These are phyloP conservation scores for Exophiala spinifera DNA, from an alignment of 2,329 filamentous ascomycete species.

Conservation along the genomic window DNA sequence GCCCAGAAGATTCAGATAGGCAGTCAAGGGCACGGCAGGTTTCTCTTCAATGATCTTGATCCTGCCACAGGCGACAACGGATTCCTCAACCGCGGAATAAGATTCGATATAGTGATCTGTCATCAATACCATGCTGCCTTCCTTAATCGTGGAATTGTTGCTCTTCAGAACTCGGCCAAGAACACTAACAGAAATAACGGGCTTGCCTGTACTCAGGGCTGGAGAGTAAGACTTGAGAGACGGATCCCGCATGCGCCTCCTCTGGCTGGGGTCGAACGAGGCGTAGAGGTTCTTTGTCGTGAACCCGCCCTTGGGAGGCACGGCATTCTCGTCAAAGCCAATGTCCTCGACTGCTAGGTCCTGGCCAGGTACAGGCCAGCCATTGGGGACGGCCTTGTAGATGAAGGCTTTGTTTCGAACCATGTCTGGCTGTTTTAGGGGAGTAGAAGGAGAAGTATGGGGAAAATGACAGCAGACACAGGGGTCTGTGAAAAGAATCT, in stretches of 20 bases:
- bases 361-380: slow-evolving; percentile 65
- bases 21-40: slow-evolving; percentile 22
- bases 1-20: slow-evolving; percentile 72
- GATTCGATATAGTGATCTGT: too few relatives aligned
- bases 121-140: slow-evolving; percentile 40
- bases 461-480: too few relatives aligned
- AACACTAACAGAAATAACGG: slow-evolving; percentile 58
- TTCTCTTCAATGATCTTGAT: too few relatives aligned
- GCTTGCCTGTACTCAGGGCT: slow-evolving; percentile 59
- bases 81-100: too few relatives aligned
- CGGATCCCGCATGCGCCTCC: slow-evolving; percentile 70
- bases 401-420: slow-evolving; percentile 68
- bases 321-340: slow-evolving; percentile 38
- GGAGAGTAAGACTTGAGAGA: slow-evolving; percentile 65
- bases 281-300: slow-evolving; percentile 52
- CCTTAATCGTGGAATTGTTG: slow-evolving; percentile 50
- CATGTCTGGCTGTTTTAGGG: background rate
- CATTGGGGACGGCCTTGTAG: slow-evolving; percentile 66
- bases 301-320: slow-evolving; percentile 63
- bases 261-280: slow-evolving; percentile 82
- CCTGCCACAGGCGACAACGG: too few relatives aligned
- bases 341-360: slow-evolving; percentile 47
- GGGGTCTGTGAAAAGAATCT: too few relatives aligned
- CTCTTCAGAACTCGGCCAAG: slow-evolving; percentile 70
- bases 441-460: too few relatives aligned